phyloP scores from a whole-genome alignment of 116 monocot genomes.

The Dioscorea cayenensis region DNA sequence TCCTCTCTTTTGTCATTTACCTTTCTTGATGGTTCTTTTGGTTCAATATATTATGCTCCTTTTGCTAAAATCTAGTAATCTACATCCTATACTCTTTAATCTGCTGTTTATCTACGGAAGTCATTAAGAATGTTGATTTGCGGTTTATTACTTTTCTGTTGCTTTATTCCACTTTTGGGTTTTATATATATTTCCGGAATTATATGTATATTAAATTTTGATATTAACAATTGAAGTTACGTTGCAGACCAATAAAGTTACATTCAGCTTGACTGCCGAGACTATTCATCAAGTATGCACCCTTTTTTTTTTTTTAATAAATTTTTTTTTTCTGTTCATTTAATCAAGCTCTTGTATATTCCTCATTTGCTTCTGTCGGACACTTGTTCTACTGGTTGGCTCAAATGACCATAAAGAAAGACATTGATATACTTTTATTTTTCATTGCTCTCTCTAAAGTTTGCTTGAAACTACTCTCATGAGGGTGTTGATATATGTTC shows the following conservation, averaged over 20 bases:
- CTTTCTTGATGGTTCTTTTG: not conserved
- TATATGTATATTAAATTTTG: not conserved
- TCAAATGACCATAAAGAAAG: not conserved
- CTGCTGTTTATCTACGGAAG: too few relatives aligned
- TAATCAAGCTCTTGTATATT: not conserved
- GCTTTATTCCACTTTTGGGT: not conserved
- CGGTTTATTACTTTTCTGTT: not conserved
- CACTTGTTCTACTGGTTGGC: not conserved
- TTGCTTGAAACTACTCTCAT: not conserved
- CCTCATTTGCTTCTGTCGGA: not conserved
- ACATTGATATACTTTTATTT: too few relatives aligned
- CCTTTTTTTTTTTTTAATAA: not conserved
- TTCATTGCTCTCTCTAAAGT: too few relatives aligned
- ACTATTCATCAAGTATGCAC: slow-evolving; percentile 88
- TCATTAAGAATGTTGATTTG: too few relatives aligned
- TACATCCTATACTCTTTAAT: too few relatives aligned
- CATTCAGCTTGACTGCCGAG: slow-evolving; percentile 91
- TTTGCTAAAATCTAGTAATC: too few relatives aligned
- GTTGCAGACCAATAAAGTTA: slow-evolving; percentile 95
- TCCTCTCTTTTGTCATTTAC: slow-evolving; percentile 1
- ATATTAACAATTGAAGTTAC: not conserved
- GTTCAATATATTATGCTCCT: too few relatives aligned
- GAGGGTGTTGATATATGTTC: not conserved
- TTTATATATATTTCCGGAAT: not conserved
- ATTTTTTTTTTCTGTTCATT: not conserved